Percentiles rank a stretch among this genome's conserved stretches.
Conservation (phyloP, 345 rosid genomes). For the Eutrema heterophyllum region DNA sequence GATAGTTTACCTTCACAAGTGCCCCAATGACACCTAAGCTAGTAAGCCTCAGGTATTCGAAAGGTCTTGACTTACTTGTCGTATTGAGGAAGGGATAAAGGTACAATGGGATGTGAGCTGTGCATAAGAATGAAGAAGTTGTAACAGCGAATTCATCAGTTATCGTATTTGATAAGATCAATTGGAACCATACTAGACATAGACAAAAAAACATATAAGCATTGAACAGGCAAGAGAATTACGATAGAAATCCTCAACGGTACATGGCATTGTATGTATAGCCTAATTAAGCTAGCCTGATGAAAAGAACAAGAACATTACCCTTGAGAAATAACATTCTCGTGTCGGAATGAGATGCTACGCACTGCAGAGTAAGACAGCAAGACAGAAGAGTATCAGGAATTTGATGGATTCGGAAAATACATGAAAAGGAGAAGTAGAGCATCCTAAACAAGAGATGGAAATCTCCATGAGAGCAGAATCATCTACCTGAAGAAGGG, state of each 20-base stretch:
- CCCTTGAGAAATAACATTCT: conserved; percentile 91
- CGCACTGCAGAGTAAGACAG: conserved; percentile 63
- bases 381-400: conserved; percentile 7
- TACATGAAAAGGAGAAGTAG: neutral
- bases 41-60: conserved; percentile 90
- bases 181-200: neutral
- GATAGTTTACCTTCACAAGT: conserved; percentile 72
- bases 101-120: conserved; percentile 97
- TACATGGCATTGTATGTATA: neutral
- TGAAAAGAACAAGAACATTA: conserved; percentile 32
- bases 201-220: neutral
- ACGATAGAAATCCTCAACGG: neutral
- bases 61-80: conserved; percentile 94
- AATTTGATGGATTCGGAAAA: conserved; percentile 2
- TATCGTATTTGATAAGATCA: neutral
- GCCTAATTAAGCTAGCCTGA: neutral
- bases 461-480: neutral
- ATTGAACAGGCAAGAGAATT: neutral
- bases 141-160: neutral
- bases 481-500: conserved; percentile 84
- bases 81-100: conserved; percentile 93
- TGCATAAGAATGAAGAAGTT: conserved; percentile 2
- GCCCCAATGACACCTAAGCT: conserved; percentile 99
- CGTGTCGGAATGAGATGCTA: conserved; percentile 97
- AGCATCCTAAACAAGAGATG: neutral